Evolutionary conservation across 2,329 filamentous ascomycete genomes (phyloP).

Genomic region (Tolypocladium album): DNA sequence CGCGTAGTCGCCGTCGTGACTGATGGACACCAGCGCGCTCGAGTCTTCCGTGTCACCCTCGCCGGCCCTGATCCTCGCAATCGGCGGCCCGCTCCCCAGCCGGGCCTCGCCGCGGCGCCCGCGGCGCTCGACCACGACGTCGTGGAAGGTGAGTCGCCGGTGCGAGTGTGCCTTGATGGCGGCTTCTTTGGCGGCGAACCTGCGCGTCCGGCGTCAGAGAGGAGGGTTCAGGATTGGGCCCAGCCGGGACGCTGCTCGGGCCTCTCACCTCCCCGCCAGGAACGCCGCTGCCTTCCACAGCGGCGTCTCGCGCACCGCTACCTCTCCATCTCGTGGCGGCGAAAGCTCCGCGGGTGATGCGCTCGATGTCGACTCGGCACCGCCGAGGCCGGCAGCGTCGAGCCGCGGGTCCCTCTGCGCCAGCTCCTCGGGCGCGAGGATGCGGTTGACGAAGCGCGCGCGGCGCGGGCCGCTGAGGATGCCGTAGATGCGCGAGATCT

Average conservation of each 20-base stretch:
- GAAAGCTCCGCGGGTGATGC: neutral
- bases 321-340: neutral
- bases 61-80: constrained; percentile 28
- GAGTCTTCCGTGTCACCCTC: constrained; percentile 25
- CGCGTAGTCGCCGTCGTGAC: constrained; percentile 78
- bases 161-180: constrained; percentile 59
- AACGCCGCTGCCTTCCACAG: constrained; percentile 25
- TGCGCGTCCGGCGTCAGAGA: constrained; percentile 11
- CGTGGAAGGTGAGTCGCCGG: constrained; percentile 49
- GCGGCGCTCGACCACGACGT: constrained; percentile 37
- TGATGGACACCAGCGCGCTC: constrained; percentile 66
- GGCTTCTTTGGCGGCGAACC: constrained; percentile 67
- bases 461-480: constrained; percentile 38
- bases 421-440: constrained; percentile 30
- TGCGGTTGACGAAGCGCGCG: constrained; percentile 33
- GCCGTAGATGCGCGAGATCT: constrained; percentile 50
- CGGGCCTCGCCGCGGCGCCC: constrained; percentile 9
- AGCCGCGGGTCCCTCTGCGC: constrained; percentile 11
- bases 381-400: neutral
- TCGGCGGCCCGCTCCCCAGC: constrained; percentile 28
- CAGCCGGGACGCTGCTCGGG: neutral
- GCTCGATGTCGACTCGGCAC: neutral
- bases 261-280: constrained; percentile 22
- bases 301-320: constrained; percentile 7
- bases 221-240: neutral